Percentiles rank a stretch among this genome's conserved stretches.
Conservation (phyloP, 495 filamentous ascomycete species). For the Parmelia sp. region DNA sequence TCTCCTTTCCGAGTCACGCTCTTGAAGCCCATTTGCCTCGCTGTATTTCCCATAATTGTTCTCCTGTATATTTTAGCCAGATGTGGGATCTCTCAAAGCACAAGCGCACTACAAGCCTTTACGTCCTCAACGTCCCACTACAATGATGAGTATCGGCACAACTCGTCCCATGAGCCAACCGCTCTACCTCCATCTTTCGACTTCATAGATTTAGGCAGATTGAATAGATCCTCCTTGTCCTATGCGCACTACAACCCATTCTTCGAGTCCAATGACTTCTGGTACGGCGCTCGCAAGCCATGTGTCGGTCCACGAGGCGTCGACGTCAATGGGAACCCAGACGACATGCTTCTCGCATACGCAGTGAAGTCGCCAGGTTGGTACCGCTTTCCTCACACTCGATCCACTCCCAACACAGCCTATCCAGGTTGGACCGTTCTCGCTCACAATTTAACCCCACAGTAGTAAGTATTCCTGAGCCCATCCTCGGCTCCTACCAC, state of each 20-base stretch:
- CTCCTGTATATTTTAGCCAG: background rate
- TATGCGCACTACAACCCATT: background rate
- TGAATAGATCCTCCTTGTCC: background rate
- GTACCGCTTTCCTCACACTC: background rate
- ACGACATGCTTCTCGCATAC: conserved; percentile 7
- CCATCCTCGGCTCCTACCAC: conserved; percentile 42
- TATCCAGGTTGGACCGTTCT: background rate
- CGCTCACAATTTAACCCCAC: background rate
- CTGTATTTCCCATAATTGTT: background rate
- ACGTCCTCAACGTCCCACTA: background rate
- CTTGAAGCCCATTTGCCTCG: background rate
- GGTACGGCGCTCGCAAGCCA: background rate
- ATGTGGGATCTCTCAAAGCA: background rate
- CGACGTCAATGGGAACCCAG: conserved; percentile 1
- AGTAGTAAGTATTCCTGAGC: conserved; percentile 28
- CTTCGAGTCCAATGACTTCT: background rate
- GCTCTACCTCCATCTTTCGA: background rate
- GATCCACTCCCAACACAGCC: background rate
- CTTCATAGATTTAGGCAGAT: background rate
- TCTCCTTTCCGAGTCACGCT: background rate
- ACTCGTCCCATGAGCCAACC: background rate
- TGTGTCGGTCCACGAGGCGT: conserved; percentile 13
- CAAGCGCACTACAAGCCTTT: background rate
- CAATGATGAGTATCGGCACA: background rate
- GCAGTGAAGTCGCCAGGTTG: background rate